phyloP scores from a whole-genome alignment of 305 asterid genomes.

The Solanum hybrid region DNA sequence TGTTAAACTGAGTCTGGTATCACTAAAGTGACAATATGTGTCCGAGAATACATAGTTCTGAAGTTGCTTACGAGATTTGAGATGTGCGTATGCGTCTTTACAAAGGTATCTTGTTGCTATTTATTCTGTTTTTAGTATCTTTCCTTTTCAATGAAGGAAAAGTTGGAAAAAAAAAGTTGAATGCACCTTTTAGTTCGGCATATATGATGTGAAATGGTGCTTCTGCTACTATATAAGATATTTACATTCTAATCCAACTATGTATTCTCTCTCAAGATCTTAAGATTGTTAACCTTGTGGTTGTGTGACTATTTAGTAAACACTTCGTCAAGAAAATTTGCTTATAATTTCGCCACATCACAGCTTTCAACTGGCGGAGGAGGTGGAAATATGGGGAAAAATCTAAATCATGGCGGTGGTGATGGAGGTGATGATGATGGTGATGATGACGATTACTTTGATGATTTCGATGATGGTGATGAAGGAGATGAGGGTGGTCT shows the following conservation, averaged over 20 bases:
- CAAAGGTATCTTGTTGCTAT: not conserved
- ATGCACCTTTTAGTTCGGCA: not conserved
- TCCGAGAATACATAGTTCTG: not conserved
- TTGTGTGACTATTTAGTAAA: not conserved
- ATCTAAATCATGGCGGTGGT: slow-evolving; percentile 88
- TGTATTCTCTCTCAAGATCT: not conserved
- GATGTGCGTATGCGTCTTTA: not conserved
- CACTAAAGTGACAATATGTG: not conserved
- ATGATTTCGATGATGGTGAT: slow-evolving; percentile 91
- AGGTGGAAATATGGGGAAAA: slow-evolving; percentile 90
- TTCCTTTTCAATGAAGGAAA: not conserved
- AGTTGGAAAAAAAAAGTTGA: not conserved
- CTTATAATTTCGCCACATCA: slow-evolving; percentile 12
- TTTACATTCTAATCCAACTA: not conserved
- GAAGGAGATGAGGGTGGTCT: slow-evolving; percentile 98
- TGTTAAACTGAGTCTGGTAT: not conserved
- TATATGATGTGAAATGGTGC: not conserved
- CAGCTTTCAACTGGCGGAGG: slow-evolving; percentile 93
- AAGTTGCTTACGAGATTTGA: not conserved
- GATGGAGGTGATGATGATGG: slow-evolving; percentile 97
- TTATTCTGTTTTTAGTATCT: not conserved
- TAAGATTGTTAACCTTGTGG: not conserved
- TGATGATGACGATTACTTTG: slow-evolving; percentile 96
- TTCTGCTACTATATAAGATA: not conserved
- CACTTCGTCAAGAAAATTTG: not conserved